These are phyloP conservation scores for Candida alai DNA, from an alignment of 805 yeast genomes.

Conservation along the genomic window DNA sequence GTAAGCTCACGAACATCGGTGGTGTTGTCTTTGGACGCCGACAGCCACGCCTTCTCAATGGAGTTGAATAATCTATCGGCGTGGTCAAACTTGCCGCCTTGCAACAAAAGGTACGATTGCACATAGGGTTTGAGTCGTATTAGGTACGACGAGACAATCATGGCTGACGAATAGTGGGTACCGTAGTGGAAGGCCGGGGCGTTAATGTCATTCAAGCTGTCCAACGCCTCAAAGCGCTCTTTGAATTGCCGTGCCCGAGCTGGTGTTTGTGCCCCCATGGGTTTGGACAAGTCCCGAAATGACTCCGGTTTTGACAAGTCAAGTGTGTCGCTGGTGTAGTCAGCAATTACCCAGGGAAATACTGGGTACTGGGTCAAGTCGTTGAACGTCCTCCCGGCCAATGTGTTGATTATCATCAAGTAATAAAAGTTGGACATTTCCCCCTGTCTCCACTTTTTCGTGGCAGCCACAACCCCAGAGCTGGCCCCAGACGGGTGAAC, in stretches of 20 bases:
- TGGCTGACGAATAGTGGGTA: conserved; percentile 89
- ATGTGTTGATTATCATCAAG: conserved; percentile 70
- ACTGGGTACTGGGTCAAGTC: conserved; percentile 89
- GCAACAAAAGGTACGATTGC: conserved; percentile 70
- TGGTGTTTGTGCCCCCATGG: conserved; percentile 84
- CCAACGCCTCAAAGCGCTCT: conserved; percentile 70
- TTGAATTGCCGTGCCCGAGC: conserved; percentile 58
- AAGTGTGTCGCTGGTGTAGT: conserved; percentile 67
- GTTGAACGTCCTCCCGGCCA: conserved; percentile 87
- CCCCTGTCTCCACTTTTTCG: conserved; percentile 72
- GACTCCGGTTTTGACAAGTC: conserved; percentile 59
- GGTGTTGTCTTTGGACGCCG: conserved; percentile 74
- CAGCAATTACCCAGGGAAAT: conserved; percentile 88
- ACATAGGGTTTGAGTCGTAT: conserved; percentile 79
- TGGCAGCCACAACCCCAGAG: conserved; percentile 40
- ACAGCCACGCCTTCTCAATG: conserved; percentile 72
- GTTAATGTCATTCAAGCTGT: conserved; percentile 50
- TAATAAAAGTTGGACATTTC: conserved; percentile 81
- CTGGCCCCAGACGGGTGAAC: conserved; percentile 19
- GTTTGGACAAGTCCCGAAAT: conserved; percentile 75
- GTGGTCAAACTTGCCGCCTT: conserved; percentile 87
- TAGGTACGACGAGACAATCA: conserved; percentile 82
- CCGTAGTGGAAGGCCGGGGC: conserved; percentile 89
- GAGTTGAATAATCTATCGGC: conserved; percentile 81
- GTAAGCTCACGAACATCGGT: conserved; percentile 85